Evolutionary conservation across 1,139 yeast genomes (phyloP).

Genomic region (Pichia sp.): DNA sequence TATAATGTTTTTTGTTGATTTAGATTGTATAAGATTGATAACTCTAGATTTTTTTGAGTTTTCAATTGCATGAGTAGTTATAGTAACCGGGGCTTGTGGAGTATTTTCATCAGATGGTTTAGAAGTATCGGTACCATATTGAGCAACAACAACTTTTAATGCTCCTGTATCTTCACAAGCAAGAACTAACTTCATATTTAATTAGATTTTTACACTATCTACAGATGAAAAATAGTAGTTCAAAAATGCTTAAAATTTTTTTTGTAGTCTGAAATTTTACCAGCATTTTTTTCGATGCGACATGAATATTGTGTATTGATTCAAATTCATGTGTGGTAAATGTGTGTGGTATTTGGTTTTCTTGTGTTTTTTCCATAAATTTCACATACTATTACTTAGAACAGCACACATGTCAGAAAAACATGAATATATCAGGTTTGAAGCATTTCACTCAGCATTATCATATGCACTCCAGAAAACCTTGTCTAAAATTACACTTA

Average conservation of each 20-base stretch:
- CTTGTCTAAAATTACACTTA: constrained; percentile 51
- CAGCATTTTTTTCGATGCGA: neutral
- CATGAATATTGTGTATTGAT: neutral
- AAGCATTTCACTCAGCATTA: constrained; percentile 25
- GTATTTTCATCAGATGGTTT: constrained; percentile 20
- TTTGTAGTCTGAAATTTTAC: neutral
- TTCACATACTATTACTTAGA: too few species aligned
- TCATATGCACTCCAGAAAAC: constrained; percentile 62
- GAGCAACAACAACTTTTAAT: constrained; percentile 50
- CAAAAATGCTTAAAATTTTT: neutral
- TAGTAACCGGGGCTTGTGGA: constrained; percentile 3
- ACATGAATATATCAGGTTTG: constrained; percentile 20
- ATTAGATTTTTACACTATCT: neutral
- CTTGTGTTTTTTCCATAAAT: too few species aligned
- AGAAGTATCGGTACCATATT: constrained; percentile 65
- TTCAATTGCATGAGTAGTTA: constrained; percentile 10
- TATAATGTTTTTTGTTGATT: constrained; percentile 30
- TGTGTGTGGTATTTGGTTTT: too few species aligned
- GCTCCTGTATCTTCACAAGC: constrained; percentile 54
- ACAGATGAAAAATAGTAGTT: neutral
- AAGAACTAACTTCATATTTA: constrained; percentile 43
- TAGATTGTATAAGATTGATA: constrained; percentile 22
- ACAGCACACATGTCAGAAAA: neutral
- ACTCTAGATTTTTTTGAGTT: constrained; percentile 22
- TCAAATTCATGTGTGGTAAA: neutral